Conservation (phyloP, 176 grass and related monocot species). For the Saccharum spontaneum region DNA sequence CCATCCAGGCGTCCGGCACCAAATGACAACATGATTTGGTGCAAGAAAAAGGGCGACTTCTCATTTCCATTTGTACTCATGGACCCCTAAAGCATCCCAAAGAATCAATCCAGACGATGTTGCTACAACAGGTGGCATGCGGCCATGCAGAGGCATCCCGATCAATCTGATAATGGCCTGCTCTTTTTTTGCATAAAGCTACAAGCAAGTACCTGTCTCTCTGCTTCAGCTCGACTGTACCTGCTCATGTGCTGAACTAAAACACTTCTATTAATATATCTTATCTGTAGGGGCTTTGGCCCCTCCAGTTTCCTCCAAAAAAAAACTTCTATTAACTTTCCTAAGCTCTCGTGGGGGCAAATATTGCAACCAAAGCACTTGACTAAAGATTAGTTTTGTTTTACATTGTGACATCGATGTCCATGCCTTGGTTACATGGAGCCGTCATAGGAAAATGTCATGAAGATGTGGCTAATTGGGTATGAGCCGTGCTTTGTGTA, state of each 20-base stretch:
- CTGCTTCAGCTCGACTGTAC: background rate
- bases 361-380: background rate
- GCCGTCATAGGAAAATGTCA: background rate
- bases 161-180: conserved; percentile 8
- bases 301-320: too few relatives aligned
- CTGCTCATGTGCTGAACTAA: background rate
- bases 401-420: conserved; percentile 15
- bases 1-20: background rate
- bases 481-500: background rate
- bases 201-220: background rate
- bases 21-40: conserved; percentile 17
- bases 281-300: too few relatives aligned
- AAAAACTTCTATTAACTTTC: background rate
- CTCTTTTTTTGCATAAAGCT: conserved; percentile 21
- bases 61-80: conserved; percentile 10
- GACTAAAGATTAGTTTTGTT: background rate
- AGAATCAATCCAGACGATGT: conserved; percentile 18
- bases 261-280: background rate
- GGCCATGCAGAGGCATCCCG: background rate
- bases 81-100: background rate
- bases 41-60: conserved; percentile 15
- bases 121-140: conserved; percentile 21
- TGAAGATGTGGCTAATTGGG: background rate
- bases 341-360: background rate
- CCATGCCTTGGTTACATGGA: background rate